A percentile compares a stretch with the other conserved stretches of the same genome.
phyloP scores from a whole-genome alignment of 371 early-diverging fungal species.

The Choanephora cucurbitarum region DNA sequence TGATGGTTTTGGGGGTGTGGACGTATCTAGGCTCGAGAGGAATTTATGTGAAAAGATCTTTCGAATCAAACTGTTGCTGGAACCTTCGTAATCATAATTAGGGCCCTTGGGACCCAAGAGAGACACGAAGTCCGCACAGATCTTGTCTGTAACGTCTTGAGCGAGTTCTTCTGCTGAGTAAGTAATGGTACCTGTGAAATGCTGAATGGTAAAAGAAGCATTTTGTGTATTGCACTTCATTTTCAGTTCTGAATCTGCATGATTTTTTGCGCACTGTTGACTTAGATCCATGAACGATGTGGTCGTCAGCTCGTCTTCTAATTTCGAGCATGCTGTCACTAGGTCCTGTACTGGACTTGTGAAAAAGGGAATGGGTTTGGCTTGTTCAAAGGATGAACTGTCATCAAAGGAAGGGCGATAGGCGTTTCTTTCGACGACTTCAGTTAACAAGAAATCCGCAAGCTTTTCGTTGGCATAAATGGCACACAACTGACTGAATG shows the following conservation, averaged over 20 bases:
- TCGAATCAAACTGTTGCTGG: constrained; percentile 19
- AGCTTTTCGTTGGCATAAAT: constrained; percentile 84
- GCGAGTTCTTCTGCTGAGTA: constrained; percentile 74
- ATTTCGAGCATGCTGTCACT: too few relatives aligned
- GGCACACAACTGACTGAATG: constrained; percentile 71
- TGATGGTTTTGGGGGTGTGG: not conserved
- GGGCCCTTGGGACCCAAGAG: constrained; percentile 50
- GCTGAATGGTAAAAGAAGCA: constrained; percentile 67
- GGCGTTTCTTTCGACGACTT: constrained; percentile 58
- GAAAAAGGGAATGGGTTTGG: too few relatives aligned
- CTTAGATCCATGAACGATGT: too few relatives aligned
- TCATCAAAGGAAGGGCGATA: constrained; percentile 38
- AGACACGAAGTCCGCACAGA: constrained; percentile 77
- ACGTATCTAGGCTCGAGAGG: constrained; percentile 23
- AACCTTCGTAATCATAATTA: constrained; percentile 11
- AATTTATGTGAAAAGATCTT: constrained; percentile 34
- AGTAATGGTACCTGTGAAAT: constrained; percentile 72
- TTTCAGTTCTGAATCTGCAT: constrained; percentile 9
- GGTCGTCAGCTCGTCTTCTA: too few relatives aligned
- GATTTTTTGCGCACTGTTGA: constrained; percentile 2
- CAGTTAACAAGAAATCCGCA: constrained; percentile 57
- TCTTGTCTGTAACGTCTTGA: constrained; percentile 61
- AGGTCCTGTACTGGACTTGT: too few relatives aligned
- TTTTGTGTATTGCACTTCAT: not conserved
- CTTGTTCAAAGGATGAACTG: not conserved